Evolutionary conservation across 2,329 filamentous ascomycete species (phyloP).

Genomic region (Meredithiella fracta): DNA sequence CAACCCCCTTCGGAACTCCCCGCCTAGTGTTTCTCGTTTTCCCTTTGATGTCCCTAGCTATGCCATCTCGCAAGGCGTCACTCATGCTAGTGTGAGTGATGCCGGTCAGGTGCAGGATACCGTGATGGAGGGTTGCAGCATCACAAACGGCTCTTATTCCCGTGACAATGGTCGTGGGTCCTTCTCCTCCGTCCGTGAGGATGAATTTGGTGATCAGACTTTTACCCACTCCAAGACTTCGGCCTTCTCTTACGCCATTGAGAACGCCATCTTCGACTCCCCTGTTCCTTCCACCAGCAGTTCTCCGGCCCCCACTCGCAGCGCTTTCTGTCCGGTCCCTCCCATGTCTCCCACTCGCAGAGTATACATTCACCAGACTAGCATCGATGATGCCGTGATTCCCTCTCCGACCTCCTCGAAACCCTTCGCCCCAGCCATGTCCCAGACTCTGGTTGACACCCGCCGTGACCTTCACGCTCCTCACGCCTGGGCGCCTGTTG

Average conservation of each 20-base stretch:
- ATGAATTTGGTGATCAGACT: constrained; percentile 42
- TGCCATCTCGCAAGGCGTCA: not conserved
- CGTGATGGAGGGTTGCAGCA: not conserved
- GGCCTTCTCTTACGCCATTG: constrained; percentile 34
- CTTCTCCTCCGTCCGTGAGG: constrained; percentile 46
- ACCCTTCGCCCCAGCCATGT: constrained; percentile 28
- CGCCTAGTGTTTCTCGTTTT: constrained; percentile 7
- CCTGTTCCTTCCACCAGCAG: constrained; percentile 33
- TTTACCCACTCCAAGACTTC: constrained; percentile 49
- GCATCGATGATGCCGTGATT: constrained; percentile 1
- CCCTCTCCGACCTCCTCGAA: not conserved
- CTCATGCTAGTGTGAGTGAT: not conserved
- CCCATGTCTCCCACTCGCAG: not conserved
- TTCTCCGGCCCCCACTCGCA: constrained; percentile 28
- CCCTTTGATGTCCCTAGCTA: constrained; percentile 7
- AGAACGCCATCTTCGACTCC: constrained; percentile 36
- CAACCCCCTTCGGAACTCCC: constrained; percentile 3
- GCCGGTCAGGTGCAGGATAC: not conserved
- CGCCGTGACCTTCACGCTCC: constrained; percentile 20
- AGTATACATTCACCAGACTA: not conserved
- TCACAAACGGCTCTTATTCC: not conserved
- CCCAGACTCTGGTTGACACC: not conserved
- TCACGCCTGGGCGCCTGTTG: constrained; percentile 40
- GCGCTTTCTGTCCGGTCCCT: constrained; percentile 35
- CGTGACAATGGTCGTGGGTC: constrained; percentile 28